Conservation (phyloP, 2,329 filamentous ascomycete genomes). For the Meredithiella fracta region DNA sequence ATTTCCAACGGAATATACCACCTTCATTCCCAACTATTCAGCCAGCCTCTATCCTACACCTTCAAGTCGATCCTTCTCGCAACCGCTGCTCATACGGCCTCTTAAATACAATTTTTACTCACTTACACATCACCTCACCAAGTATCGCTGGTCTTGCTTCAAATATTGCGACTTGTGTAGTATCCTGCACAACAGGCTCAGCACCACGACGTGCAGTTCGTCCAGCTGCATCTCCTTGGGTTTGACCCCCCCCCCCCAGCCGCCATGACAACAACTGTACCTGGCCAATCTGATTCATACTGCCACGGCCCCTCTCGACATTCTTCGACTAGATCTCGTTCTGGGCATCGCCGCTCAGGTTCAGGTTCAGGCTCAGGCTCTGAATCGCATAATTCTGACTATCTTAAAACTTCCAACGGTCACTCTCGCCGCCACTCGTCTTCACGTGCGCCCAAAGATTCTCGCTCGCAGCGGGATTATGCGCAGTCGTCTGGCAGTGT, state of each 20-base stretch:
- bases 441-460: slow-evolving; percentile 11
- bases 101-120: too few relatives aligned
- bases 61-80: not conserved
- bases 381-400: slow-evolving; percentile 2
- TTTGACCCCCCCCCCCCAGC: slow-evolving; percentile 6
- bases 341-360: slow-evolving; percentile 13
- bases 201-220: slow-evolving; percentile 6
- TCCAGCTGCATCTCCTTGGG: not conserved
- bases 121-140: too few relatives aligned
- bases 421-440: slow-evolving; percentile 10
- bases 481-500: slow-evolving; percentile 12
- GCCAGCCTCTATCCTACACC: too few relatives aligned
- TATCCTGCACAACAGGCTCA: not conserved
- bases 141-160: too few relatives aligned
- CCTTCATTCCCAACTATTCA: too few relatives aligned
- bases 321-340: slow-evolving; percentile 11
- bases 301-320: slow-evolving; percentile 13
- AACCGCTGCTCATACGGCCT: not conserved
- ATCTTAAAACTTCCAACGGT: slow-evolving; percentile 3
- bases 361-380: slow-evolving; percentile 13
- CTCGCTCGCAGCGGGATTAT: slow-evolving; percentile 12
- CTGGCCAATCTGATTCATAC: slow-evolving; percentile 13
- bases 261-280: slow-evolving; percentile 14
- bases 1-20: too few relatives aligned
- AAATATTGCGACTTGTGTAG: not conserved